These are phyloP conservation scores for Murraya paniculata DNA, from an alignment of 345 rosid genomes.

Conservation along the genomic window DNA sequence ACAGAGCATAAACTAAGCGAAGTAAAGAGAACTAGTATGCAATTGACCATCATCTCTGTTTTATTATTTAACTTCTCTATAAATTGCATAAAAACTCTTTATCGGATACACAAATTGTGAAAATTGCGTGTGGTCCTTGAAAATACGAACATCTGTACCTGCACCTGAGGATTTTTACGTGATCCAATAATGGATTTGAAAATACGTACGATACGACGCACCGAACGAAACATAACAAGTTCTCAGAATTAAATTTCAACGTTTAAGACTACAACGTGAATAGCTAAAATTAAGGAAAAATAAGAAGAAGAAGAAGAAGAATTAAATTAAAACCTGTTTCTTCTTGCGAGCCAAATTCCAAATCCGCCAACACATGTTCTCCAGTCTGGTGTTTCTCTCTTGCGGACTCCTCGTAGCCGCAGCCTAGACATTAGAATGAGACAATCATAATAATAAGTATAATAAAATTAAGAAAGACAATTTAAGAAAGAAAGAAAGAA, in stretches of 20 bases:
- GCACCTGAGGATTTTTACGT: too few species aligned
- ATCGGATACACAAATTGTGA: too few species aligned
- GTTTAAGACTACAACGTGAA: not conserved
- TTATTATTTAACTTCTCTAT: not conserved
- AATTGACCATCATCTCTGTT: not conserved
- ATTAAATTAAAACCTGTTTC: slow-evolving; percentile 50
- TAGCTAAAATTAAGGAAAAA: not conserved
- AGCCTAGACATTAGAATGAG: slow-evolving; percentile 36
- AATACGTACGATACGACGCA: too few species aligned
- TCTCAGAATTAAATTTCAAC: not conserved
- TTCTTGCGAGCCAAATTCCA: slow-evolving; percentile 88
- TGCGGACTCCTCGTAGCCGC: slow-evolving; percentile 79
- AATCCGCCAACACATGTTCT: slow-evolving; percentile 89
- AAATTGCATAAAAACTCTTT: not conserved
- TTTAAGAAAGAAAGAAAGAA: not conserved
- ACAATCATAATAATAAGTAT: not conserved
- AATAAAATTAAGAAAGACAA: not conserved
- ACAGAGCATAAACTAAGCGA: not conserved
- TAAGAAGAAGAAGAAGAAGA: not conserved
- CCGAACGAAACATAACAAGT: not conserved
- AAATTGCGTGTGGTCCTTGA: too few species aligned
- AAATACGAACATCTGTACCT: too few species aligned
- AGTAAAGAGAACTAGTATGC: not conserved
- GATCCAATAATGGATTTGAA: too few species aligned
- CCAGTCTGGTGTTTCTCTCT: slow-evolving; percentile 82